Percentiles rank a stretch among this genome's conserved stretches.
These are phyloP conservation scores for Alternaria infectoria DNA, from an alignment of 2,329 filamentous ascomycete genomes.

Conservation along the genomic window DNA sequence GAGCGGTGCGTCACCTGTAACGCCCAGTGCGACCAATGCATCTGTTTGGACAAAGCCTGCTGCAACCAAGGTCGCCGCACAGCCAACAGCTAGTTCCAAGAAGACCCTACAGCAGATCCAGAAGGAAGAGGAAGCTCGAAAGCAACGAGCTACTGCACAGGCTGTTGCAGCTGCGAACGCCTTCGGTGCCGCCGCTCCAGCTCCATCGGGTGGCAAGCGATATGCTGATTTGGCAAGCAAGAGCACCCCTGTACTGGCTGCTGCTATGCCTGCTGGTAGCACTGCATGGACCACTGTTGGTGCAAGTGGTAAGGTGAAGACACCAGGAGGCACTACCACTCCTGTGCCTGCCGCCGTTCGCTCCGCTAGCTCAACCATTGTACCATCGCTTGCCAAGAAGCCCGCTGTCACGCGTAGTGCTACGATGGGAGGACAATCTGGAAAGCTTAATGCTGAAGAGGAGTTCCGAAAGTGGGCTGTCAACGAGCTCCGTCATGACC, in stretches of 20 bases:
- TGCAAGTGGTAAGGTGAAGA: slow-evolving; percentile 88
- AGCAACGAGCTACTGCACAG: slow-evolving; percentile 71
- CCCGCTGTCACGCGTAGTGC: slow-evolving; percentile 59
- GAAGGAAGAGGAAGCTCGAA: slow-evolving; percentile 90
- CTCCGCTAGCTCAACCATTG: slow-evolving; percentile 54
- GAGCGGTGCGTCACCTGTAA: slow-evolving; percentile 70
- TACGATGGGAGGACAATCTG: slow-evolving; percentile 51
- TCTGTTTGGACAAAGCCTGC: slow-evolving; percentile 69
- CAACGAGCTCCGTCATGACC: slow-evolving; percentile 75
- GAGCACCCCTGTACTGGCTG: slow-evolving; percentile 54
- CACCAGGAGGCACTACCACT: slow-evolving; percentile 66
- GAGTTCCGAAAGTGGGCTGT: slow-evolving; percentile 95
- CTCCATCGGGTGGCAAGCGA: slow-evolving; percentile 71
- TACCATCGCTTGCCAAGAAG: slow-evolving; percentile 57
- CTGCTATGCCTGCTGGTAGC: slow-evolving; percentile 51
- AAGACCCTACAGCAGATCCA: slow-evolving; percentile 97
- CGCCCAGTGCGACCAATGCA: slow-evolving; percentile 55
- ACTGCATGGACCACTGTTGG: slow-evolving; percentile 94
- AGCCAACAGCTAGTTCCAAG: slow-evolving; percentile 61
- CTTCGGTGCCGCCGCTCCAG: slow-evolving; percentile 53
- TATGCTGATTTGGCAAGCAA: slow-evolving; percentile 96
- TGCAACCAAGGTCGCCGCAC: slow-evolving; percentile 56
- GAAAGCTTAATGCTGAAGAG: slow-evolving; percentile 73
- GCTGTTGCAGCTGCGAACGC: slow-evolving; percentile 54
- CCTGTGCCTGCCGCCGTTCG: slow-evolving; percentile 55